phyloP scores from a whole-genome alignment of 306 rosid species.

The Quercus berberidifolia region DNA sequence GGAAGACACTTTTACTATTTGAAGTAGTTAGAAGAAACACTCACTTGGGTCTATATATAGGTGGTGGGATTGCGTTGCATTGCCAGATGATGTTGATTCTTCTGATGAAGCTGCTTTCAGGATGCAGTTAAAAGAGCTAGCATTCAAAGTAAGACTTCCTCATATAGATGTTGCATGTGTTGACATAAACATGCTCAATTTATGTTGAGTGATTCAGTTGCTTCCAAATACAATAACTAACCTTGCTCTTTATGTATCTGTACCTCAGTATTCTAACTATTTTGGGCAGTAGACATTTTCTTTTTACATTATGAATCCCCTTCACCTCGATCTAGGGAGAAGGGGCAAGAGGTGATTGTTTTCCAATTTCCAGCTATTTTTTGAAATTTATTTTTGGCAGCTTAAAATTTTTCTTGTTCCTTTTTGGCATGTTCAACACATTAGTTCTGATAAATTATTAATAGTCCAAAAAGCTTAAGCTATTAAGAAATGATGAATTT shows the following conservation, averaged over 20 bases:
- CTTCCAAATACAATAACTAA: background rate
- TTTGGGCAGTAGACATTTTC: background rate
- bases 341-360: too few species aligned
- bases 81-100: slow-evolving; percentile 80
- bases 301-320: too few species aligned
- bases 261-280: background rate
- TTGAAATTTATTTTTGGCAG: background rate
- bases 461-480: too few species aligned
- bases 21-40: slow-evolving; percentile 9
- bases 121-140: slow-evolving; percentile 76
- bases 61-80: slow-evolving; percentile 98
- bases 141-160: slow-evolving; percentile 60
- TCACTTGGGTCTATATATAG: slow-evolving; percentile 36
- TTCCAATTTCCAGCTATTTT: background rate
- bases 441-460: too few species aligned
- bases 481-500: too few species aligned
- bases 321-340: too few species aligned
- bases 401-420: background rate
- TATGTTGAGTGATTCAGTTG: background rate
- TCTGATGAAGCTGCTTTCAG: slow-evolving; percentile 73
- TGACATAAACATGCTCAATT: background rate
- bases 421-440: background rate
- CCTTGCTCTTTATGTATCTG: background rate
- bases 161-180: slow-evolving; percentile 10
- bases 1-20: slow-evolving; percentile 10